A percentile compares a stretch with the other conserved stretches of the same genome.
These are phyloP conservation scores for Sugiyamaella neomexicana DNA, from an alignment of 1,139 yeast genomes.

Conservation along the genomic window DNA sequence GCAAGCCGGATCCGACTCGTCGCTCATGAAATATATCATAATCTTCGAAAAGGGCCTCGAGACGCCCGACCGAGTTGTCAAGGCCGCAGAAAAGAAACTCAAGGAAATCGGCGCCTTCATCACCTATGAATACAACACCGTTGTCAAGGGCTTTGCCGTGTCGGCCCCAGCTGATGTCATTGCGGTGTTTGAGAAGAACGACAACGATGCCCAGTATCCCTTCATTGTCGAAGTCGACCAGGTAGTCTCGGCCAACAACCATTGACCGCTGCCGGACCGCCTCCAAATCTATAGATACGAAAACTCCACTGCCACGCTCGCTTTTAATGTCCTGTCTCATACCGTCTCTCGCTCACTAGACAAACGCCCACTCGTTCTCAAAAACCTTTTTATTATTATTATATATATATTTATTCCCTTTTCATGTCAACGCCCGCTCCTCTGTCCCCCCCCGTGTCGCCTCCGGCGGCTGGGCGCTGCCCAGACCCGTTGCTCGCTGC, in stretches of 20 bases:
- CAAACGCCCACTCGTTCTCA: no score
- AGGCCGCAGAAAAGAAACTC: slow-evolving; percentile 37
- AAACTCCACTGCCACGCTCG: not conserved
- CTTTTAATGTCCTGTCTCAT: not conserved
- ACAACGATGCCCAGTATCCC: slow-evolving; percentile 38
- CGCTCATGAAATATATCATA: slow-evolving; percentile 37
- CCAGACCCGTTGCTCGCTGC: slow-evolving; percentile 5
- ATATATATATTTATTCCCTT: slow-evolving; percentile 8
- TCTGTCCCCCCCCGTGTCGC: not conserved
- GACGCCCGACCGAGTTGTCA: slow-evolving; percentile 40
- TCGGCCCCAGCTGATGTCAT: slow-evolving; percentile 37
- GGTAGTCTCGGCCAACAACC: slow-evolving; percentile 21
- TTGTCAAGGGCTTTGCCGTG: slow-evolving; percentile 46
- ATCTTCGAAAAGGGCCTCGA: slow-evolving; percentile 40
- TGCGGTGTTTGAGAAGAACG: slow-evolving; percentile 30
- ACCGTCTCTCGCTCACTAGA: not conserved
- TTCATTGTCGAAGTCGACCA: slow-evolving; percentile 46
- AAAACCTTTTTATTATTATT: no score
- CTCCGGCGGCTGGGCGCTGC: slow-evolving; percentile 9
- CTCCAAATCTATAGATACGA: no score
- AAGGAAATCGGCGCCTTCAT: slow-evolving; percentile 42
- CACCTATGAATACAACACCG: slow-evolving; percentile 44
- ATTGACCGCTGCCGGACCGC: not conserved
- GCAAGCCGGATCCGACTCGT: slow-evolving; percentile 47
- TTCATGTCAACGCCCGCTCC: not conserved